These are phyloP conservation scores for Cyberlindnera mississippiensis DNA, from an alignment of 805 yeast species.

Conservation along the genomic window DNA sequence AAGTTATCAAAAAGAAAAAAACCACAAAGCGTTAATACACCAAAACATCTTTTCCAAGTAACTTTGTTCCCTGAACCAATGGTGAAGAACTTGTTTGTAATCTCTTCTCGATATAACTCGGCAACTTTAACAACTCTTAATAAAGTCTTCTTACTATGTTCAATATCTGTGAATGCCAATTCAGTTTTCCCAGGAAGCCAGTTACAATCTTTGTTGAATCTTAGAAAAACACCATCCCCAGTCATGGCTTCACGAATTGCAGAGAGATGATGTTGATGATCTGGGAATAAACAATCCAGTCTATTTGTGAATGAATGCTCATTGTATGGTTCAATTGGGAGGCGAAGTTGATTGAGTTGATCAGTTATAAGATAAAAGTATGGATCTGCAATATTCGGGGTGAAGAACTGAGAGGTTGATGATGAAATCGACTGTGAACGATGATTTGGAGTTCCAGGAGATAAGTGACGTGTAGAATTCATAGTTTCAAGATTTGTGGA, in stretches of 20 bases:
- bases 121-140: constrained; percentile 39
- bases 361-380: constrained; percentile 33
- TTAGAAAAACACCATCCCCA: constrained; percentile 34
- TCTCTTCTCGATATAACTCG: constrained; percentile 38
- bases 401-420: constrained; percentile 25
- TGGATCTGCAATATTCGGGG: constrained; percentile 30
- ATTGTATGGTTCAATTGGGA: constrained; percentile 12
- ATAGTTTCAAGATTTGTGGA: constrained; percentile 22
- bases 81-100: constrained; percentile 29
- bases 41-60: constrained; percentile 43
- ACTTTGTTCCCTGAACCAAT: constrained; percentile 26
- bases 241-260: constrained; percentile 12
- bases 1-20: constrained; percentile 41
- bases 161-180: constrained; percentile 4
- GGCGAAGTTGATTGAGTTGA: constrained; percentile 22
- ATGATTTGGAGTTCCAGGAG: constrained; percentile 1
- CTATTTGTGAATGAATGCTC: constrained; percentile 14
- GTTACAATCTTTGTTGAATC: constrained; percentile 26
- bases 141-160: constrained; percentile 4
- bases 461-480: neutral
- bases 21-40: constrained; percentile 48
- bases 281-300: constrained; percentile 9
- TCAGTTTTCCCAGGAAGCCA: constrained; percentile 29
- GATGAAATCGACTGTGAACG: constrained; percentile 24
- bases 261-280: constrained; percentile 9